These are phyloP conservation scores for Botryotinia calthae DNA, from an alignment of 2,329 filamentous ascomycete genomes.

Conservation along the genomic window DNA sequence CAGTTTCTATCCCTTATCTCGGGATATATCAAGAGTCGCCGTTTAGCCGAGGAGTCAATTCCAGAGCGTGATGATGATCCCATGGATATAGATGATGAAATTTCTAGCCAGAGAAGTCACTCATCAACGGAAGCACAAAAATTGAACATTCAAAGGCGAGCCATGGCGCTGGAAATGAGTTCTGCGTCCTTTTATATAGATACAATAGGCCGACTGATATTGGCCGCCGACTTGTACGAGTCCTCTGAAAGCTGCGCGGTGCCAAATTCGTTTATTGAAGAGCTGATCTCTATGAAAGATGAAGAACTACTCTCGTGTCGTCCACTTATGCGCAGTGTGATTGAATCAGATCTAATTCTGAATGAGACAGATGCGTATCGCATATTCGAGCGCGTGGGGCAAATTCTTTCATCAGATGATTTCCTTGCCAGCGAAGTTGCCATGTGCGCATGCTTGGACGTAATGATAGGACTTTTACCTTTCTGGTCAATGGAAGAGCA, in stretches of 20 bases:
- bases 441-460: constrained; percentile 62
- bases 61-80: constrained; percentile 45
- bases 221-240: constrained; percentile 30
- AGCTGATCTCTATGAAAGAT: constrained; percentile 49
- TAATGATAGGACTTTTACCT: constrained; percentile 53
- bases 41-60: constrained; percentile 4
- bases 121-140: constrained; percentile 41
- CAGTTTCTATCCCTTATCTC: constrained; percentile 31
- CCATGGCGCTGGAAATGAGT: constrained; percentile 33
- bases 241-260: constrained; percentile 42
- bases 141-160: constrained; percentile 44
- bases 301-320: constrained; percentile 55
- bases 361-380: constrained; percentile 46
- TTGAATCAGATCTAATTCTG: constrained; percentile 53
- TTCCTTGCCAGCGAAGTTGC: constrained; percentile 74
- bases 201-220: constrained; percentile 29
- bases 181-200: constrained; percentile 31
- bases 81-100: constrained; percentile 67
- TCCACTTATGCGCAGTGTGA: constrained; percentile 50
- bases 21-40: constrained; percentile 27
- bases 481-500: constrained; percentile 35
- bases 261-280: constrained; percentile 50
- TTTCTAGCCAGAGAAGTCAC: constrained; percentile 58
- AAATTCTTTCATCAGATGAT: constrained; percentile 53
- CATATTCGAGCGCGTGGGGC: constrained; percentile 52